Evolutionary conservation across 2,329 filamentous ascomycete species (phyloP).

Genomic region (Beauveria scarabaeidicola): DNA sequence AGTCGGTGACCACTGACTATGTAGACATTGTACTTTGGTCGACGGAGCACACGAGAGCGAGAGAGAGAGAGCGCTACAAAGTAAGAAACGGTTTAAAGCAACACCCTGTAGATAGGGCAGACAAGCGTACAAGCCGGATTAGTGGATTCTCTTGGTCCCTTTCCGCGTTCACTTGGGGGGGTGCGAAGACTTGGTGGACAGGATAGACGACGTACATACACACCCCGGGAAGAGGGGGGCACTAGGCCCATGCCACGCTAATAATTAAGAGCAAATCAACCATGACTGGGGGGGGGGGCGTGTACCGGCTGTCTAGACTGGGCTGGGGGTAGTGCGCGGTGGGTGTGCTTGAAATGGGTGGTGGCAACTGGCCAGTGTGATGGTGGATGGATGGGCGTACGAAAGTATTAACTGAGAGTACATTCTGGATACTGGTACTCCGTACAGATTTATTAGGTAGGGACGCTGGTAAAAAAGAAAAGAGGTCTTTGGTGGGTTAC

Average conservation of each 20-base stretch:
- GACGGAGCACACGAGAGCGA: background rate
- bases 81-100: background rate
- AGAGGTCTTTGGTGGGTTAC: background rate
- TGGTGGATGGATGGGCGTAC: background rate
- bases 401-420: no score
- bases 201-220: background rate
- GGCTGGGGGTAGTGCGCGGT: background rate
- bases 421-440: no score
- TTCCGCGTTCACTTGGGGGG: background rate
- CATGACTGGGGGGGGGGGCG: background rate
- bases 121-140: background rate
- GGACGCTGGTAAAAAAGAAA: background rate
- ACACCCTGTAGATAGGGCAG: constrained; percentile 5
- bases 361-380: background rate
- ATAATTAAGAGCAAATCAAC: constrained; percentile 1
- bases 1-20: constrained; percentile 2
- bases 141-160: constrained; percentile 3
- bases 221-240: constrained; percentile 7
- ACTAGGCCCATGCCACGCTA: constrained; percentile 1
- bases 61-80: background rate
- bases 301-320: background rate
- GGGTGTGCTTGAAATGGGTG: background rate
- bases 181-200: background rate
- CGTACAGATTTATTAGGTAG: no score
- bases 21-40: constrained; percentile 1